Evolutionary conservation across 305 asterid genomes (phyloP), one percentile per base, ranked within the genome.

Genomic region (Fraxinus platypoda): DNA sequence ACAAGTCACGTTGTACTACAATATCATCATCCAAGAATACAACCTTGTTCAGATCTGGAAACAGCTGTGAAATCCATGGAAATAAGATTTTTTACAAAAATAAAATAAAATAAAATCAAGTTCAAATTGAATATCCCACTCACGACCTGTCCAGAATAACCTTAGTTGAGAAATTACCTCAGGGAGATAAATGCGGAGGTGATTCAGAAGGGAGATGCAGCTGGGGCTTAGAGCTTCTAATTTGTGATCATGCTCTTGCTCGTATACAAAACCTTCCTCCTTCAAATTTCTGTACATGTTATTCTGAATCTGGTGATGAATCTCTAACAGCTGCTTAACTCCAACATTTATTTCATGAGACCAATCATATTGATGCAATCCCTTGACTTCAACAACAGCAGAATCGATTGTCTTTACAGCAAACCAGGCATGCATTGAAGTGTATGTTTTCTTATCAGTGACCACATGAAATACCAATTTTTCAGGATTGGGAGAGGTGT

Each of bases 391-490:
- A 73, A 93, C 87, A 13, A 91, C 90, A 34, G 89, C 91, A n/a
- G 94, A 88, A 76, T 64, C 71, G 3, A 89, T 17, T 30, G 90
- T 8, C 88, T 94, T 91, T 75, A 89, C 66, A 26, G 98, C 95
- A 84, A 95, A 92, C 98, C 98, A 95, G 3, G 98, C 93, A 78
- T 95, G 97, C 98, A 95, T 92, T 4, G 93, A 87, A 3, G 94
- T 82, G 81, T 95, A 94, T 8, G 94, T 89, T 84, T 95, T 95
- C 91, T 90, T 93, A 57, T 95, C 97, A 7, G 98, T 95, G 70
- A 95, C 84, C 12, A 95, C 87, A 78, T 95, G 98, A 80, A 95
- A 95, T 76, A 92, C 93, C 86, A 94, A 35, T 76, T 84, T 91
- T 30, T 86, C 93, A n/a, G 95, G 94, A 64, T 78, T 35, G 49